These are phyloP conservation scores for Paracoccidioides brasiliensis DNA, from an alignment of 2,329 filamentous ascomycete genomes.

Conservation along the genomic window DNA sequence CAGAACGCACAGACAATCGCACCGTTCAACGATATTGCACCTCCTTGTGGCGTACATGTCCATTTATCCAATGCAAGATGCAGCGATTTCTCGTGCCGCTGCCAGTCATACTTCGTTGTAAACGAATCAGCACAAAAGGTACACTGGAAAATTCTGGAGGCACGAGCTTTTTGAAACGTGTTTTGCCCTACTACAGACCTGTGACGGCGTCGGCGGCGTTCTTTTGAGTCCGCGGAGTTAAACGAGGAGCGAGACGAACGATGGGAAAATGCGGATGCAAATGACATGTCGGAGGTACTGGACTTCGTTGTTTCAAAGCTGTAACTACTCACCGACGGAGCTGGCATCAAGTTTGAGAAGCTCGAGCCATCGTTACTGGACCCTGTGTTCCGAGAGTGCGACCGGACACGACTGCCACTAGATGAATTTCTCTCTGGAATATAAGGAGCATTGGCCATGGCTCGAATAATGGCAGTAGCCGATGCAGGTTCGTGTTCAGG, in stretches of 20 bases:
- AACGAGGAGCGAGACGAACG: constrained; percentile 43
- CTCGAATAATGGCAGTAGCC: constrained; percentile 50
- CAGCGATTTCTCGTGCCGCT: constrained; percentile 45
- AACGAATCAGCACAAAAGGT: constrained; percentile 47
- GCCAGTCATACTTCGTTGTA: constrained; percentile 46
- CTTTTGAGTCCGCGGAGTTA: constrained; percentile 45
- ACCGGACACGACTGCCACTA: constrained; percentile 22
- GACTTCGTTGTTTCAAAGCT: constrained; percentile 40
- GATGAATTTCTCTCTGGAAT: constrained; percentile 20
- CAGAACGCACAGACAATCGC: constrained; percentile 47
- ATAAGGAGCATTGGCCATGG: constrained; percentile 36
- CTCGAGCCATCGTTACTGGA: constrained; percentile 40
- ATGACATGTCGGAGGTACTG: constrained; percentile 41
- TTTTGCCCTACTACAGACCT: constrained; percentile 32
- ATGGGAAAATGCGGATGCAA: constrained; percentile 44
- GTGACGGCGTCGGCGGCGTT: constrained; percentile 43
- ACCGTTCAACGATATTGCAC: constrained; percentile 37
- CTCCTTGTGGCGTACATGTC: constrained; percentile 48
- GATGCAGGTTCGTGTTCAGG: constrained; percentile 57
- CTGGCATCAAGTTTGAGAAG: constrained; percentile 38
- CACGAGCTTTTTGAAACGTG: constrained; percentile 28
- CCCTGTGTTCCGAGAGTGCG: constrained; percentile 26
- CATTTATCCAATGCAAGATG: constrained; percentile 45
- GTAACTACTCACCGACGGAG: constrained; percentile 41
- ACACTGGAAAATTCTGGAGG: constrained; percentile 40